Base-by-base conservation (phyloP, 2,329 filamentous ascomycete genomes). In the Fusarium sp. region DNA sequence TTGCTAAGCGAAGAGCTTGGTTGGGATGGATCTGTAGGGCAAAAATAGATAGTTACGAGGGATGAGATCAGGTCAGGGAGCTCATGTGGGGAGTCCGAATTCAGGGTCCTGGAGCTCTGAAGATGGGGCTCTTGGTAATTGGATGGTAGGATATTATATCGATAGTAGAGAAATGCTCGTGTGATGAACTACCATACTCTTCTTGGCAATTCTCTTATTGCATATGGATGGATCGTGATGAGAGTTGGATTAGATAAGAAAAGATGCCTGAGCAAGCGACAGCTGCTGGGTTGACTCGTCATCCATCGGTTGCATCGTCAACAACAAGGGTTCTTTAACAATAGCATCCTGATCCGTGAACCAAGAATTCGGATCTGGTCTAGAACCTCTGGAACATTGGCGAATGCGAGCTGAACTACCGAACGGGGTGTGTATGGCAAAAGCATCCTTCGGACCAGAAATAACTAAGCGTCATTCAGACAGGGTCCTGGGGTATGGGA, bases 1-100 rank as follows among this genome's bases (percentile, higher is more conserved):
- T 52, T 46, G 15, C 21, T 47, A 60, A 43, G 28, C 24, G 19
- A 42, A 60, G 28, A 34, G 49, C 17, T 46, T 39, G 22, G 28
- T 31, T 31, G 11, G 28, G 28, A 31, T 31, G 33, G 8, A 54
- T 22, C 31, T 21, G 46, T 8, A 56, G 42, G 38, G 42, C 21
- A 15, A 39, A 42, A n/a, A 50, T 24, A 39, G 21, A 10, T 21
- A 19, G 31, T 14, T 6, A 3, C 9, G 14, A 15, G n/a, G 26
- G 15, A 36, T 28, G 21, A 31, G 36, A 31, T 44, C 52, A 56
- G 26, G 43, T n/a, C 26, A 38, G 26, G 43, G 50, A 69, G 56
- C 66, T 69, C 56, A 62, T 63, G 66, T 70, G 66, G 66, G 56
- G 62, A 64, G 40, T 17, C 45, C 40, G 49, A 51, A 45, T 70